These are phyloP conservation scores for Trametes maxima DNA, from an alignment of 768 basidiomycete species.

Conservation along the genomic window DNA sequence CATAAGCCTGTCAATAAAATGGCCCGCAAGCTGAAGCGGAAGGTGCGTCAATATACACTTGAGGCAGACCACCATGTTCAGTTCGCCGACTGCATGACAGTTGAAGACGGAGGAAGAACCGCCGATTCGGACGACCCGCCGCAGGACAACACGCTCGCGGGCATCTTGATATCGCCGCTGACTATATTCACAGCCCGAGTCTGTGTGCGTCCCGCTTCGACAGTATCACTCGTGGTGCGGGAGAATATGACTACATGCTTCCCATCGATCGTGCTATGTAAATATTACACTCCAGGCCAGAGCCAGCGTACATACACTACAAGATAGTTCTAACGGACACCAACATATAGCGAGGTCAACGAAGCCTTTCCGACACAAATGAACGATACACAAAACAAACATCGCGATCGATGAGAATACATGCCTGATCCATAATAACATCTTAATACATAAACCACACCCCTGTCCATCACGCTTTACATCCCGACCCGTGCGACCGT, in stretches of 20 bases:
- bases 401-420: slow-evolving; percentile 16
- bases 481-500: background rate
- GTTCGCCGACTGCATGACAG: background rate
- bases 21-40: slow-evolving; percentile 24
- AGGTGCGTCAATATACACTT: slow-evolving; percentile 7
- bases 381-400: background rate
- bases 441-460: background rate
- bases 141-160: background rate
- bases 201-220: background rate
- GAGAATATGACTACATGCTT: slow-evolving; percentile 6
- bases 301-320: slow-evolving; percentile 14
- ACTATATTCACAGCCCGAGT: too few species aligned
- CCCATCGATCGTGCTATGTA: slow-evolving; percentile 13
- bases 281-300: slow-evolving; percentile 14
- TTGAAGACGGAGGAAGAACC: slow-evolving; percentile 3
- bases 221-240: background rate
- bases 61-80: too few species aligned
- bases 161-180: slow-evolving; percentile 2
- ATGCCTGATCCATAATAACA: background rate
- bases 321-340: background rate
- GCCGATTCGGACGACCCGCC: background rate
- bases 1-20: slow-evolving; percentile 15
- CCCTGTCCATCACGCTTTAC: background rate
- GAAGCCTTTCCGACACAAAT: background rate
- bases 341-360: background rate